A percentile compares a stretch with the other conserved stretches of the same genome.
Evolutionary conservation across 257 asterid genomes (phyloP).

Genomic region (Ophiorrhiza pumila): DNA sequence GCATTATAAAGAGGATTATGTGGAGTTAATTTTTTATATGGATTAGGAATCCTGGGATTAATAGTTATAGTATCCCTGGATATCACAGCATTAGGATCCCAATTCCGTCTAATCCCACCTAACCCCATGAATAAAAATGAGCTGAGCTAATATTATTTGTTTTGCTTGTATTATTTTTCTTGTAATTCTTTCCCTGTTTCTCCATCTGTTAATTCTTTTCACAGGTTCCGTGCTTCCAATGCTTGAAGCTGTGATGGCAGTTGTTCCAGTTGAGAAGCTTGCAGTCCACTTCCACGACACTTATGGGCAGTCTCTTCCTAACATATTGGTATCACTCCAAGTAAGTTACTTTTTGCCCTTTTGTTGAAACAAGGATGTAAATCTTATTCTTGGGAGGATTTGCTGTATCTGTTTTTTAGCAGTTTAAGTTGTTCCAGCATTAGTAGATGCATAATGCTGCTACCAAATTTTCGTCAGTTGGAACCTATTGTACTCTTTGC

Average conservation of each 20-base stretch:
- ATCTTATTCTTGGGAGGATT: constrained; percentile 2
- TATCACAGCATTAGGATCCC: not conserved
- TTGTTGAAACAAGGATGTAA: not conserved
- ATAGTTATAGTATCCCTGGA: not conserved
- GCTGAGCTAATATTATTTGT: not conserved
- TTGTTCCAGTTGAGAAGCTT: constrained; percentile 78
- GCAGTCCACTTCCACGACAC: constrained; percentile 97
- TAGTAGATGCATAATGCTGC: constrained; percentile 2
- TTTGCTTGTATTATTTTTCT: not conserved
- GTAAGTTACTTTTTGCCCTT: constrained; percentile 40
- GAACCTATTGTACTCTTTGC: not conserved
- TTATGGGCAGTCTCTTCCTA: constrained; percentile 87
- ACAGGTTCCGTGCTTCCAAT: constrained; percentile 79
- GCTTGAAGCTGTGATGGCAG: constrained; percentile 90
- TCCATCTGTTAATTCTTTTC: constrained; percentile 2
- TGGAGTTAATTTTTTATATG: not conserved
- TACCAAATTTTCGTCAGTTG: not conserved
- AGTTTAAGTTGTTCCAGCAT: not conserved
- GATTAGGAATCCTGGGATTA: not conserved
- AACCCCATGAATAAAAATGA: not conserved
- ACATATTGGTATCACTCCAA: constrained; percentile 81
- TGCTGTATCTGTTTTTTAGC: not conserved
- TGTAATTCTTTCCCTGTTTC: constrained; percentile 1
- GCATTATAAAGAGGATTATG: not conserved
- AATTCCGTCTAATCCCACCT: not conserved